Conservation (phyloP, 73 alveolate genomes). For the Paramecium biaurelia region DNA sequence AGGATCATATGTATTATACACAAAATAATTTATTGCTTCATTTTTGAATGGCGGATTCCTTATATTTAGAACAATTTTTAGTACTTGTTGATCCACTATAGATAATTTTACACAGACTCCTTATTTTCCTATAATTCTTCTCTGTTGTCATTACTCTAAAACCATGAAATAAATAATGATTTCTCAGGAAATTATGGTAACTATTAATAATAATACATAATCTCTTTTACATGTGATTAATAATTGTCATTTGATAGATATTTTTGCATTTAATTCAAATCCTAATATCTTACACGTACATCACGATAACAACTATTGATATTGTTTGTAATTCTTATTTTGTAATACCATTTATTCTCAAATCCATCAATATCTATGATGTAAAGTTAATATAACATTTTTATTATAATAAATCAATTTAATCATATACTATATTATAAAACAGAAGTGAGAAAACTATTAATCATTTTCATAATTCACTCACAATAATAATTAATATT, state of each 20-base stretch:
- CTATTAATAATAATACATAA: background rate
- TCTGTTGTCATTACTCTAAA: background rate
- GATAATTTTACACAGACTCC: background rate
- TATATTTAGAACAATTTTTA: background rate
- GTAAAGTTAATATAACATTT: background rate
- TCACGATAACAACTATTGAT: background rate
- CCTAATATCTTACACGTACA: background rate
- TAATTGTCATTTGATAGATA: background rate
- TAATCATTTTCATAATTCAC: background rate
- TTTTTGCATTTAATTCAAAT: background rate
- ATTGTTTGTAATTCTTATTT: conserved; percentile 1
- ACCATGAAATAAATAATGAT: conserved; percentile 3
- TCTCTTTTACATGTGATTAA: background rate
- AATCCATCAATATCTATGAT: background rate
- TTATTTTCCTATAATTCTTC: background rate
- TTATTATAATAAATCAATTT: background rate
- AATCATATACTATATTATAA: background rate
- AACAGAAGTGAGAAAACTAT: background rate
- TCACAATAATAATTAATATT: no score
- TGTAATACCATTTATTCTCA: conserved; percentile 23
- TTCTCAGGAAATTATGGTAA: conserved; percentile 31
- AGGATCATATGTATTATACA: background rate
- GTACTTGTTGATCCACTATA: background rate
- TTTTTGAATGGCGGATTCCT: background rate
- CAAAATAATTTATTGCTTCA: background rate